Conservation (phyloP, 164 flowering plant species). For the Sedum album region DNA sequence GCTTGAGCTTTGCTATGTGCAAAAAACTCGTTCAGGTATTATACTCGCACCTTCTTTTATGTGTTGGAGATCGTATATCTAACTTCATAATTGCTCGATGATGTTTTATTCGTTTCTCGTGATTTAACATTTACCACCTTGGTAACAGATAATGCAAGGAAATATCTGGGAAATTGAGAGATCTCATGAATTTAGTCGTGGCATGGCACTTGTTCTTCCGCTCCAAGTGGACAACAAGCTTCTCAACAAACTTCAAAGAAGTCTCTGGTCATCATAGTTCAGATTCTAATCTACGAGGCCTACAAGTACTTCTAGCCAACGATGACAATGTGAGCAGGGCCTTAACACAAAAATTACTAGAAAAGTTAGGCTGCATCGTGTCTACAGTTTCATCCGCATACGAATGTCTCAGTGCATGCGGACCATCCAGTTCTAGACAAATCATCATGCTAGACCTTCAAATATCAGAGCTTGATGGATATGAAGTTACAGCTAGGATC, state of each 20-base stretch:
- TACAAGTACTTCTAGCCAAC: slow-evolving; percentile 62
- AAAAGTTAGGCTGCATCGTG: slow-evolving; percentile 78
- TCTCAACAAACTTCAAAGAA: slow-evolving; percentile 19
- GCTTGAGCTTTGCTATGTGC: slow-evolving; percentile 70
- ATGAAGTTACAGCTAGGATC: slow-evolving; percentile 64
- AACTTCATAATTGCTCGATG: too few species aligned
- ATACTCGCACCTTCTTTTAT: neutral
- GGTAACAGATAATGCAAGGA: slow-evolving; percentile 85
- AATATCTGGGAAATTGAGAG: slow-evolving; percentile 62
- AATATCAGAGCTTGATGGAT: slow-evolving; percentile 78
- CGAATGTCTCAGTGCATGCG: slow-evolving; percentile 62
- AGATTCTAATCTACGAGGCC: slow-evolving; percentile 52
- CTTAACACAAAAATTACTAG: slow-evolving; percentile 72
- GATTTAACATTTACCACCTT: neutral
- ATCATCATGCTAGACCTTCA: slow-evolving; percentile 70
- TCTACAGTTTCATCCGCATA: slow-evolving; percentile 66
- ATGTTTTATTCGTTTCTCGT: neutral
- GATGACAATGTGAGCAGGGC: slow-evolving; percentile 59
- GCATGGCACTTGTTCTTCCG: slow-evolving; percentile 62
- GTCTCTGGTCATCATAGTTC: slow-evolving; percentile 40
- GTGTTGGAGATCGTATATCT: neutral
- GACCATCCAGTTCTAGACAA: slow-evolving; percentile 37
- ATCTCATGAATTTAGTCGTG: slow-evolving; percentile 48
- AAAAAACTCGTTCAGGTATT: slow-evolving; percentile 73
- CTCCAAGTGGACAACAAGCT: slow-evolving; percentile 29